Evolutionary conservation across 2,329 filamentous ascomycete species (phyloP), one percentile per base, ranked within the genome.

Genomic region (Fonsecaea pugnacius): DNA sequence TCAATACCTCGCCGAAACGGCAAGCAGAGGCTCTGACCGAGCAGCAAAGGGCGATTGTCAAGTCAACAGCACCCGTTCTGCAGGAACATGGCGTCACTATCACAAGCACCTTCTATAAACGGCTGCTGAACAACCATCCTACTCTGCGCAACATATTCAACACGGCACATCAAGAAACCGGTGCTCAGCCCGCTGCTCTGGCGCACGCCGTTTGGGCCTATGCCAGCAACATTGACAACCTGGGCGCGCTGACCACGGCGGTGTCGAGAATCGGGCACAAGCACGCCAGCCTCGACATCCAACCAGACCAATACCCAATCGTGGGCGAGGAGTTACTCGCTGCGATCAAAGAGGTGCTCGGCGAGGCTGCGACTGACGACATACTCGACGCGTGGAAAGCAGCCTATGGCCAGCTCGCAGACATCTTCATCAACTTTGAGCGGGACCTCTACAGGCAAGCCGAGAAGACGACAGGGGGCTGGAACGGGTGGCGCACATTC

Each of bases 191-290:
- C 3, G 79, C 81, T n/a, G 89, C 90, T 1, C 83, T 93, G 7
- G 89, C 90, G 10, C 82, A 79, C 46, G 82, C 90, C 0, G 86
- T 92, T 52, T 86, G 89, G 69, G 87, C 85, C 68, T 92, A 91
- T 72, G 90, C 90, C 60, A 79, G 84, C 64, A 86, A 91, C 76
- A 90, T 92, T 74, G 85, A 89, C 74, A 83, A 91, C 72, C 82
- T 91, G 0, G 83, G 82, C 53, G 84, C 80, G 18, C 80, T 92
- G 4, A 75, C 75, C 12, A 80, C 84, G 0, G 79, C 83, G 0
- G 75, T 86, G 14, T 87, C 91, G 75, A 84, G 88, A 71, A 92
- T 94, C 68, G 89, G 87, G 75, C 85, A 91, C 74, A 92, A 91
- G 76, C 90, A 92, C 75, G 89, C 85, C 64, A 89, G 87, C 0